These are phyloP conservation scores for Ophioceras dolichostomum DNA, from an alignment of 2,329 filamentous ascomycete species.

Conservation along the genomic window DNA sequence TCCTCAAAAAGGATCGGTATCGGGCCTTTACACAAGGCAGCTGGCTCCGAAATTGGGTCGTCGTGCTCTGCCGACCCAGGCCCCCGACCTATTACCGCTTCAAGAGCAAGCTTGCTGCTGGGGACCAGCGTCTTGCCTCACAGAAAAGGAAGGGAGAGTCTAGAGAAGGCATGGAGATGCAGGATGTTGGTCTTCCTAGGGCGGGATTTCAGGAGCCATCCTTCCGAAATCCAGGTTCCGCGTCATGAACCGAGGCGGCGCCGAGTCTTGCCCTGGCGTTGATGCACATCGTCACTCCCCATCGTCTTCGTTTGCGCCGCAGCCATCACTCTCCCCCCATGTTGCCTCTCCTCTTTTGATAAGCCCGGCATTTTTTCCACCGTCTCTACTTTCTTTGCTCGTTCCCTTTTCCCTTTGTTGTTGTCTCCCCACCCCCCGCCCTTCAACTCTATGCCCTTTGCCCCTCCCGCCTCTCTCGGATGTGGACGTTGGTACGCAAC, in stretches of 20 bases:
- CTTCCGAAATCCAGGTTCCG: constrained; percentile 18
- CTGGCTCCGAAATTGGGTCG: constrained; percentile 64
- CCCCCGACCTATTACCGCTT: constrained; percentile 84
- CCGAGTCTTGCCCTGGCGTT: too few species aligned
- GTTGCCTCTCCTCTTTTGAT: too few species aligned
- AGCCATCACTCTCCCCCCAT: too few species aligned
- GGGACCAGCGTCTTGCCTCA: constrained; percentile 70
- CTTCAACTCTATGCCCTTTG: too few species aligned
- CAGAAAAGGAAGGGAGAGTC: constrained; percentile 27
- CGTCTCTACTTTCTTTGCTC: neutral
- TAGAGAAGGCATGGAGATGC: constrained; percentile 58
- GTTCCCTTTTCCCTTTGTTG: neutral
- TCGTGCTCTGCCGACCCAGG: constrained; percentile 71
- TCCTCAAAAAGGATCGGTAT: constrained; percentile 82
- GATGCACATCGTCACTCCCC: too few species aligned
- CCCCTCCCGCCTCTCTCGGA: too few species aligned
- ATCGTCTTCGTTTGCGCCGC: too few species aligned
- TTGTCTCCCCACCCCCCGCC: neutral
- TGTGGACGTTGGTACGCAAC: too few species aligned
- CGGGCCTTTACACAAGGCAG: constrained; percentile 76
- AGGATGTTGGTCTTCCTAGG: constrained; percentile 39
- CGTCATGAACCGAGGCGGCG: too few species aligned
- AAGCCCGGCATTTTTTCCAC: neutral
- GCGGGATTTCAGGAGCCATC: constrained; percentile 42
- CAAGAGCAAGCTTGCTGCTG: constrained; percentile 62